phyloP scores from a whole-genome alignment of 1,139 yeast species.

The Hemisphaericaspora xylofermentans region DNA sequence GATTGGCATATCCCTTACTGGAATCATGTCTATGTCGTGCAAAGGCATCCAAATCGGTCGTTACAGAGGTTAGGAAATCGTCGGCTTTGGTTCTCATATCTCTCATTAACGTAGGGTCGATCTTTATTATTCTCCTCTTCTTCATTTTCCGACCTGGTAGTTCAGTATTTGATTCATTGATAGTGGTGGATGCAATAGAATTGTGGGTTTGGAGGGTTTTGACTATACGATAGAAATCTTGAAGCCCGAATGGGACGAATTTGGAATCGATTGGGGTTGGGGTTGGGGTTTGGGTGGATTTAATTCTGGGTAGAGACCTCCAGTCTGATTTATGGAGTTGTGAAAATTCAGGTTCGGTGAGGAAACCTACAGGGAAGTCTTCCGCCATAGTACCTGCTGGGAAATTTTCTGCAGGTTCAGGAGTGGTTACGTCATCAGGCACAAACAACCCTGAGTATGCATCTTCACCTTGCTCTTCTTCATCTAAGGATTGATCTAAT shows the following conservation, averaged over 20 bases:
- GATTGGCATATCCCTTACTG: slow-evolving; percentile 11
- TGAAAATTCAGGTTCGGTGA: neutral
- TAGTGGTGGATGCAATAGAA: too few relatives aligned
- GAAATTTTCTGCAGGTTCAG: neutral
- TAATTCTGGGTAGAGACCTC: neutral
- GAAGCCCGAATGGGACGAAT: neutral
- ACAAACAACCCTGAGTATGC: neutral
- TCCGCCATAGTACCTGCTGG: neutral
- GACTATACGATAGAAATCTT: neutral
- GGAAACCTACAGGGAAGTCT: neutral
- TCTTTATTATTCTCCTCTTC: slow-evolving; percentile 1
- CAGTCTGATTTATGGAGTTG: too few relatives aligned
- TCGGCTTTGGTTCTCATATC: slow-evolving; percentile 23
- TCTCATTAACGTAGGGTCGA: neutral
- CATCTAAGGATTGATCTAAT: neutral
- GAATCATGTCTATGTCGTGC: slow-evolving; percentile 30
- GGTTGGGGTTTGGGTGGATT: neutral
- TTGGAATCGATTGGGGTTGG: neutral
- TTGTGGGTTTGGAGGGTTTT: neutral
- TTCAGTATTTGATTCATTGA: slow-evolving; percentile 1
- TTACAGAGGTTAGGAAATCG: slow-evolving; percentile 33
- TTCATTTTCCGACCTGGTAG: slow-evolving; percentile 6
- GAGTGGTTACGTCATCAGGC: neutral
- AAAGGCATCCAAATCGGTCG: slow-evolving; percentile 35
- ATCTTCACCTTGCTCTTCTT: neutral